Conservation (phyloP, 495 filamentous ascomycete genomes). For the Hyaloscypha bicolor region DNA sequence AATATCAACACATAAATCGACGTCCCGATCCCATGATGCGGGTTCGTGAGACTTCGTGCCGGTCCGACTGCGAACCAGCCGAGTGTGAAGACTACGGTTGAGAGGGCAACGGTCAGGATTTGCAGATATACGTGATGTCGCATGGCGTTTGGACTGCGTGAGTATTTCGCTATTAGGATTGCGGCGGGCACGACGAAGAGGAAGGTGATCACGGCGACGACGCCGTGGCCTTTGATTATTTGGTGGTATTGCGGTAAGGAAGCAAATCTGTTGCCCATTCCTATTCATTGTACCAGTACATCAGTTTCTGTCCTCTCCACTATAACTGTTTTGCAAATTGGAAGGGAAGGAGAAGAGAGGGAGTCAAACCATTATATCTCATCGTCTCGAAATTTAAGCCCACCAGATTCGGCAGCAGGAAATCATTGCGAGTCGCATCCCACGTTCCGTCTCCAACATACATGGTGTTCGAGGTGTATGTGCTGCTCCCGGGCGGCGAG, state of each 20-base stretch:
- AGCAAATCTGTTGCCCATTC: slow-evolving; percentile 89
- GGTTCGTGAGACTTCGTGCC: slow-evolving; percentile 79
- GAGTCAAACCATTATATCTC: slow-evolving; percentile 81
- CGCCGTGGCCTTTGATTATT: slow-evolving; percentile 80
- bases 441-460: slow-evolving; percentile 91
- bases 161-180: slow-evolving; percentile 78
- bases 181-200: slow-evolving; percentile 80
- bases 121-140: slow-evolving; percentile 86
- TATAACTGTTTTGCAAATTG: not conserved
- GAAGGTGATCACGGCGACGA: slow-evolving; percentile 86
- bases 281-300: slow-evolving; percentile 33
- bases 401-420: slow-evolving; percentile 83
- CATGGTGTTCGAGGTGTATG: slow-evolving; percentile 80
- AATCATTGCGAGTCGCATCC: slow-evolving; percentile 81
- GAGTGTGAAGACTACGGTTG: slow-evolving; percentile 73
- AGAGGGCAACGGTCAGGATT: slow-evolving; percentile 71
- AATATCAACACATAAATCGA: slow-evolving; percentile 85
- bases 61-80: slow-evolving; percentile 82
- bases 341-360: not conserved
- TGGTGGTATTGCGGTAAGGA: slow-evolving; percentile 73
- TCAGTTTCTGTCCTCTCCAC: not conserved
- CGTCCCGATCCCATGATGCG: slow-evolving; percentile 91
- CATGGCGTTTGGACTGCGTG: slow-evolving; percentile 64
- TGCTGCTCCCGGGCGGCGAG: slow-evolving; percentile 77
- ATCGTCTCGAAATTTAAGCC: slow-evolving; percentile 93